Evolutionary conservation across 805 yeast genomes (phyloP).

Genomic region (Isabelozyma rhagii): DNA sequence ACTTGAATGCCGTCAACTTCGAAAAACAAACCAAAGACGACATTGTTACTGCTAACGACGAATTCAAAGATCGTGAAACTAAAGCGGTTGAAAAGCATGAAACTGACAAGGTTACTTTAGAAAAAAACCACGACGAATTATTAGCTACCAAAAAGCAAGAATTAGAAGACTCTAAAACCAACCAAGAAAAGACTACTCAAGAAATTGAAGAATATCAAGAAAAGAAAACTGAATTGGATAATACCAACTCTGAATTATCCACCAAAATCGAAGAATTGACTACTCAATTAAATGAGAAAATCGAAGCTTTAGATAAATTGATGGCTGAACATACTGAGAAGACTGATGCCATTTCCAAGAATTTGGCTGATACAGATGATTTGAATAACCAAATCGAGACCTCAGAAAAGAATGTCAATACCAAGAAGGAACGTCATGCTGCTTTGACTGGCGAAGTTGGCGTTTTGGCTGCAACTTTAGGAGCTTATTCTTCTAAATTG

Average conservation of each 20-base stretch:
- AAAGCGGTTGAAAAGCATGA: conserved; percentile 46
- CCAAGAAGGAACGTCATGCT: conserved; percentile 35
- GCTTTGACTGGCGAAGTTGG: conserved; percentile 42
- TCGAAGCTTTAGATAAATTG: conserved; percentile 26
- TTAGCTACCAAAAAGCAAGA: conserved; percentile 44
- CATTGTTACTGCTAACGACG: conserved; percentile 43
- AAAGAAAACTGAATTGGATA: conserved; percentile 39
- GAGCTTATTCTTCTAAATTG: conserved; percentile 44
- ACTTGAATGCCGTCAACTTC: conserved; percentile 32
- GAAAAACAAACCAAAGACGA: conserved; percentile 39
- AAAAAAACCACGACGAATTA: conserved; percentile 42
- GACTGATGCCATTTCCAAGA: conserved; percentile 22
- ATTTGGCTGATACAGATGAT: conserved; percentile 37
- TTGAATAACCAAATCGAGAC: conserved; percentile 35
- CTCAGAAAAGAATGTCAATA: conserved; percentile 32
- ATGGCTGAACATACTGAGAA: conserved; percentile 29
- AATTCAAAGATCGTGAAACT: conserved; percentile 44
- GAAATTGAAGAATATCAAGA: conserved; percentile 44
- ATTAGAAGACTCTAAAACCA: conserved; percentile 38
- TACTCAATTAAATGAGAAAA: conserved; percentile 39
- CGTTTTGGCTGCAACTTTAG: conserved; percentile 38
- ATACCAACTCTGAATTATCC: conserved; percentile 34
- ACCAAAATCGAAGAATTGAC: conserved; percentile 41
- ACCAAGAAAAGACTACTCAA: conserved; percentile 40
- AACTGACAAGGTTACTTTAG: conserved; percentile 40